Percentiles rank a stretch among this genome's conserved stretches.
These are phyloP conservation scores for Coleophoma eucalyptorum DNA, from an alignment of 2,329 filamentous ascomycete genomes.

Conservation along the genomic window DNA sequence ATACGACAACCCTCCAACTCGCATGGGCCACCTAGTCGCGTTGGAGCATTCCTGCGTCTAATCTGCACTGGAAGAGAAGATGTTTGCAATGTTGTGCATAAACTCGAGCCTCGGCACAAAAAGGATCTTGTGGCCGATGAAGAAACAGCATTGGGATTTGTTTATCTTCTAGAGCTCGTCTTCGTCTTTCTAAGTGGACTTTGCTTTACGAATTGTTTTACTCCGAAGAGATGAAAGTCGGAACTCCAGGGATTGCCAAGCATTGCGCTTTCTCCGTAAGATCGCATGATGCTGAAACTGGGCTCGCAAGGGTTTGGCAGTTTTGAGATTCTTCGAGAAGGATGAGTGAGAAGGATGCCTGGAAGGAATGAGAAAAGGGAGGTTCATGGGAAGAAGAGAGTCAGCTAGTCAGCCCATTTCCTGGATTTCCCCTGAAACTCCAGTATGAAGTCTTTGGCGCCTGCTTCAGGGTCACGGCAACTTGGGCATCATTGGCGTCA, in stretches of 20 bases:
- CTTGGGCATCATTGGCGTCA: neutral
- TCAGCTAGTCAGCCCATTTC: neutral
- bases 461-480: neutral
- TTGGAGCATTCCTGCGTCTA: no score
- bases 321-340: neutral
- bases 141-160: no score
- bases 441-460: neutral
- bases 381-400: neutral
- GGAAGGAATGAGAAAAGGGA: neutral
- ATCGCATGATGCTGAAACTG: neutral
- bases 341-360: neutral
- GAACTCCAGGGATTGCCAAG: neutral
- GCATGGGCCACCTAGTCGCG: no score
- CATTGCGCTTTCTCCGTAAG: neutral
- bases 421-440: neutral
- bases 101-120: no score
- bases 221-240: neutral
- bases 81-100: neutral
- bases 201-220: neutral
- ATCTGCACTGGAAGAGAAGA: neutral
- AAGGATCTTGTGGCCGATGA: no score
- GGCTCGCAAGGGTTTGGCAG: neutral
- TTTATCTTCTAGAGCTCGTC: no score
- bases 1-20: no score
- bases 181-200: neutral